phyloP scores from a whole-genome alignment of 2,329 filamentous ascomycete species.

The Colletotrichum kahawae region DNA sequence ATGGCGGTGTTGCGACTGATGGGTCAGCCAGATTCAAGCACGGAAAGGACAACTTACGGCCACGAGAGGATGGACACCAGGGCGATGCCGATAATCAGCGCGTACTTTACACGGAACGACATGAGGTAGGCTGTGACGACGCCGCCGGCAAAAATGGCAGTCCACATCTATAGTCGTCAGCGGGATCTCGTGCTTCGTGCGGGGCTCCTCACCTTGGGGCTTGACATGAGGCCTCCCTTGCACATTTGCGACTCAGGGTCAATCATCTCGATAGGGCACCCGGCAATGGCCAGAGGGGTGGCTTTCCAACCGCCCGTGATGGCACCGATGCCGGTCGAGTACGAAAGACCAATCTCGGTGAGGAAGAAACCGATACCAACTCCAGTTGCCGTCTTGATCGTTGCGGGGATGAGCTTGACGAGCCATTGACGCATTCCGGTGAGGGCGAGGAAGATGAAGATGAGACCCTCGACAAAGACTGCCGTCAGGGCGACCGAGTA shows the following conservation, averaged over 20 bases:
- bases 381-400: constrained; percentile 69
- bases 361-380: constrained; percentile 70
- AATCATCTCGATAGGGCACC: constrained; percentile 66
- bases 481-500: constrained; percentile 67
- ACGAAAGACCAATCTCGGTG: constrained; percentile 71
- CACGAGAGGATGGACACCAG: constrained; percentile 77
- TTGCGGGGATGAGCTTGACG: constrained; percentile 67
- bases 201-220: constrained; percentile 63
- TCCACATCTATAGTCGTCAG: constrained; percentile 68
- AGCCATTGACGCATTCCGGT: constrained; percentile 78
- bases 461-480: constrained; percentile 68
- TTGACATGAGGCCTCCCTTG: constrained; percentile 72
- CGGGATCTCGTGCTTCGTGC: neutral
- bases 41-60: constrained; percentile 57
- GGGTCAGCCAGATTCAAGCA: constrained; percentile 8
- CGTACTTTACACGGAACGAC: constrained; percentile 77
- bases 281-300: constrained; percentile 79
- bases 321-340: constrained; percentile 81
- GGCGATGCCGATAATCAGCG: constrained; percentile 75
- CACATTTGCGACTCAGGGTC: constrained; percentile 55
- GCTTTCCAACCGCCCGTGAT: constrained; percentile 70
- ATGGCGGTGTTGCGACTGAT: constrained; percentile 67
- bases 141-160: constrained; percentile 82
- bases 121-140: constrained; percentile 81
- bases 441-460: constrained; percentile 68